Evolutionary conservation across 495 filamentous ascomycete genomes (phyloP).

Genomic region (Penicillium manginii): DNA sequence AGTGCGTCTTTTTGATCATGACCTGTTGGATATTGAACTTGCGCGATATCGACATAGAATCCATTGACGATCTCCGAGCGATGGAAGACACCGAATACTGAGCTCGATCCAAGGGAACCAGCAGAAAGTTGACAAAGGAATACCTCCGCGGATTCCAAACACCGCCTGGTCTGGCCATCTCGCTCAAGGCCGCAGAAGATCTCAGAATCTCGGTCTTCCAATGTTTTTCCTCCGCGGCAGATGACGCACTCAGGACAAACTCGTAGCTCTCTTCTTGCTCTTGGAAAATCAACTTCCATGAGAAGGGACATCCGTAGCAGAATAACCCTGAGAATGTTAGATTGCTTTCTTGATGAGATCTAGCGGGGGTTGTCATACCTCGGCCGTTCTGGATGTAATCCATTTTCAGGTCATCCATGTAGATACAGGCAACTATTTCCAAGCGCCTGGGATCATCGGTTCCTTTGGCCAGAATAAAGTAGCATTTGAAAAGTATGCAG

Average conservation of each 20-base stretch:
- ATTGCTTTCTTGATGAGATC: neutral
- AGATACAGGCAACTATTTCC: conserved; percentile 74
- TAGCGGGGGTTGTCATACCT: conserved; percentile 55
- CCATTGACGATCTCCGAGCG: conserved; percentile 77
- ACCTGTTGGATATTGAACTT: conserved; percentile 62
- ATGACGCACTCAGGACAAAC: conserved; percentile 86
- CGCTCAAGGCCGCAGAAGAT: conserved; percentile 28
- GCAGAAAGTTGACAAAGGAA: conserved; percentile 63
- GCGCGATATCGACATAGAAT: conserved; percentile 72
- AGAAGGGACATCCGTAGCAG: conserved; percentile 82
- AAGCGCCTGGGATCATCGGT: conserved; percentile 63
- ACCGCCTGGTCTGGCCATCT: conserved; percentile 26
- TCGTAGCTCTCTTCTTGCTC: conserved; percentile 77
- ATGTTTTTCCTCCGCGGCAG: conserved; percentile 73
- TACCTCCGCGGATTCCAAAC: conserved; percentile 38
- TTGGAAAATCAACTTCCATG: conserved; percentile 94
- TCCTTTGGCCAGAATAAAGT: conserved; percentile 75
- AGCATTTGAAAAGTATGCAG: conserved; percentile 81
- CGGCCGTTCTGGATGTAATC: conserved; percentile 80
- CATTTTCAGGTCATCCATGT: conserved; percentile 68
- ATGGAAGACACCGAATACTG: conserved; percentile 74
- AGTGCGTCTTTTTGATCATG: conserved; percentile 88
- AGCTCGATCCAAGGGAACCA: conserved; percentile 73
- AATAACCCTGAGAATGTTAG: conserved; percentile 65
- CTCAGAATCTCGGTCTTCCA: conserved; percentile 62